Conservation (phyloP, 176 grass and related monocot genomes). For the Eremochloa ophiuroides region DNA sequence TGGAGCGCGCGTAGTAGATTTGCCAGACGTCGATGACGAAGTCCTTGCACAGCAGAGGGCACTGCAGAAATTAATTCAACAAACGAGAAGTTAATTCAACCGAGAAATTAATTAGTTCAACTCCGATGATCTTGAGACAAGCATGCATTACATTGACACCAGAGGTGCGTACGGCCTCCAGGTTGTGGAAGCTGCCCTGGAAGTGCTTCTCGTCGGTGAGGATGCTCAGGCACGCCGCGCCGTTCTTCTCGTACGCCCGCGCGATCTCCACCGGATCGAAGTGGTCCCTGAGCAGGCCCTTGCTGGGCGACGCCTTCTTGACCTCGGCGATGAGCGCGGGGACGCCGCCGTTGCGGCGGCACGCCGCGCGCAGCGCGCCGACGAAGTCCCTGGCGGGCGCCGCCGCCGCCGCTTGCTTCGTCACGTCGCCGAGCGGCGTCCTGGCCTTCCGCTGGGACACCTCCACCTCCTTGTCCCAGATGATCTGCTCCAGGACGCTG, state of each 20-base stretch:
- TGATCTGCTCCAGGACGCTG: slow-evolving; percentile 80
- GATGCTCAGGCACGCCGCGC: slow-evolving; percentile 73
- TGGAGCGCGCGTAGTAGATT: slow-evolving; percentile 81
- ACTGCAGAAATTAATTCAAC: too few relatives aligned
- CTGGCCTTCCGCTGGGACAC: slow-evolving; percentile 49
- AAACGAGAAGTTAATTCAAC: too few relatives aligned
- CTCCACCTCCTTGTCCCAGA: slow-evolving; percentile 97
- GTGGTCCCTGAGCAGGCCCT: slow-evolving; percentile 66
- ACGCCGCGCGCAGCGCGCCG: slow-evolving; percentile 34
- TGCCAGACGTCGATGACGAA: slow-evolving; percentile 87
- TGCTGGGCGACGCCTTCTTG: slow-evolving; percentile 88
- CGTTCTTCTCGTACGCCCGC: slow-evolving; percentile 45
- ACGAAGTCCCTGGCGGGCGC: slow-evolving; percentile 70
- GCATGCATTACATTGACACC: slow-evolving; percentile 55
- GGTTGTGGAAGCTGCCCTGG: slow-evolving; percentile 80
- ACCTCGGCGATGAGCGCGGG: slow-evolving; percentile 89
- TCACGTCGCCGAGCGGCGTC: slow-evolving; percentile 23
- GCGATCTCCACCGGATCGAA: slow-evolving; percentile 84
- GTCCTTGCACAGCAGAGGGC: slow-evolving; percentile 90
- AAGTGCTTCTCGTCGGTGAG: slow-evolving; percentile 74
- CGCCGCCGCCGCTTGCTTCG: too few relatives aligned
- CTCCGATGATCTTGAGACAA: too few relatives aligned
- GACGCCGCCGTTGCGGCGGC: slow-evolving; percentile 28
- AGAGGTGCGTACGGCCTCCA: slow-evolving; percentile 69
- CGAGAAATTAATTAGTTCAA: too few relatives aligned